Conservation (phyloP, 176 grass and related monocot genomes). For the Triticum dicoccoides region DNA sequence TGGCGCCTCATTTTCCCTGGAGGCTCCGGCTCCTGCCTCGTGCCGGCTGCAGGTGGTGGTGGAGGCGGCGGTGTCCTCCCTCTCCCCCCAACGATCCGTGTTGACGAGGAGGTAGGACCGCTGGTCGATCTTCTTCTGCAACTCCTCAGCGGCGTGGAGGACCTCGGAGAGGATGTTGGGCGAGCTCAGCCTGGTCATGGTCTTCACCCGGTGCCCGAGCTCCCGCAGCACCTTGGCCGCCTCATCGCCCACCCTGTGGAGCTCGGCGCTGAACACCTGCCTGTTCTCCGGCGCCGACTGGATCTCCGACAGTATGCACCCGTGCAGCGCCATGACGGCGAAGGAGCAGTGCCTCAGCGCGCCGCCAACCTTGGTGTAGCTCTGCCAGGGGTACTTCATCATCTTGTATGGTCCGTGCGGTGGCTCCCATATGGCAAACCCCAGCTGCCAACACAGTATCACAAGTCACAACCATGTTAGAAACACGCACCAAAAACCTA, state of each 20-base stretch:
- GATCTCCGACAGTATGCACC: constrained; percentile 95
- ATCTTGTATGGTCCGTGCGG: constrained; percentile 90
- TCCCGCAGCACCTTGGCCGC: constrained; percentile 73
- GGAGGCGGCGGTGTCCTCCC: not conserved
- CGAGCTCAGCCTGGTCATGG: constrained; percentile 66
- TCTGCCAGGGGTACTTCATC: constrained; percentile 88
- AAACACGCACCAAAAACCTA: too few species aligned
- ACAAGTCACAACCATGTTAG: too few species aligned
- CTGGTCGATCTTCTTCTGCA: constrained; percentile 87
- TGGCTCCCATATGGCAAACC: constrained; percentile 92
- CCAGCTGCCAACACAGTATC: constrained; percentile 43
- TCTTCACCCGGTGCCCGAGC: constrained; percentile 63
- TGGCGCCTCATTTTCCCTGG: not conserved
- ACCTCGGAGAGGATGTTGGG: constrained; percentile 63
- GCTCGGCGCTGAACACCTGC: constrained; percentile 60
- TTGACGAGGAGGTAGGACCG: constrained; percentile 78
- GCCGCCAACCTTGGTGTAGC: constrained; percentile 75
- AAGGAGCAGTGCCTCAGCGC: constrained; percentile 92
- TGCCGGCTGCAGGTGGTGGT: constrained; percentile 1
- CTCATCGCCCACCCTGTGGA: constrained; percentile 70
- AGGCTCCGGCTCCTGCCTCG: not conserved
- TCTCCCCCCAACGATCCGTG: constrained; percentile 54
- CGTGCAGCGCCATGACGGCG: constrained; percentile 89
- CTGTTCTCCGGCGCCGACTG: constrained; percentile 74
- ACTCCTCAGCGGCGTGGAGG: constrained; percentile 62